Conservation (phyloP, 2,329 filamentous ascomycete species). For the Blumeria graminis region DNA sequence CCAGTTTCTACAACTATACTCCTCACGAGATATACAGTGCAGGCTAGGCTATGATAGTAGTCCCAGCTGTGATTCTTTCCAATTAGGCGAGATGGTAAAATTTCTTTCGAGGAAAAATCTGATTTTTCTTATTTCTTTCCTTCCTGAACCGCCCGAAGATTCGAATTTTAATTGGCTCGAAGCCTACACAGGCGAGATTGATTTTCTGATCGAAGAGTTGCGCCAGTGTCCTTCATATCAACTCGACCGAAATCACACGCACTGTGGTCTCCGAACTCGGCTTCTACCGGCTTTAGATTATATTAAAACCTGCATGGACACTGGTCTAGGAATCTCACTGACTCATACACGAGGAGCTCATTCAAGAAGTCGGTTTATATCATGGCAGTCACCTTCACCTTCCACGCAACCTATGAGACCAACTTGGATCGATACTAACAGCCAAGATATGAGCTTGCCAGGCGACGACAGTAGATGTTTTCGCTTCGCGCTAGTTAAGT, state of each 20-base stretch:
- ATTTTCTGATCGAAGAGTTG: constrained; percentile 32
- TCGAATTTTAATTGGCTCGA: constrained; percentile 14
- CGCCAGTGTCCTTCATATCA: constrained; percentile 49
- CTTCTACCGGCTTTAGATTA: constrained; percentile 42
- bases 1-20: constrained; percentile 44
- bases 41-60: constrained; percentile 52
- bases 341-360: constrained; percentile 2
- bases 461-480: constrained; percentile 7
- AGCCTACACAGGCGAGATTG: constrained; percentile 32
- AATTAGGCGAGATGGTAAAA: constrained; percentile 53
- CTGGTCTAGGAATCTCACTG: constrained; percentile 9
- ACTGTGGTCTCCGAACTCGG: constrained; percentile 45
- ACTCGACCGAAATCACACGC: constrained; percentile 46
- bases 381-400: constrained; percentile 6
- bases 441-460: constrained; percentile 5
- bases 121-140: constrained; percentile 32
- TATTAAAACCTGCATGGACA: constrained; percentile 30
- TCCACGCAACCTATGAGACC: constrained; percentile 4
- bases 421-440: constrained; percentile 7
- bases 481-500: constrained; percentile 23
- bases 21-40: constrained; percentile 43
- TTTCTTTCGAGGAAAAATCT: constrained; percentile 41
- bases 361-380: constrained; percentile 8
- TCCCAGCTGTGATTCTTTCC: constrained; percentile 49
- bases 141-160: constrained; percentile 20